Base-by-base conservation (phyloP, 306 rosid species). In the Rosa rugosa region DNA sequence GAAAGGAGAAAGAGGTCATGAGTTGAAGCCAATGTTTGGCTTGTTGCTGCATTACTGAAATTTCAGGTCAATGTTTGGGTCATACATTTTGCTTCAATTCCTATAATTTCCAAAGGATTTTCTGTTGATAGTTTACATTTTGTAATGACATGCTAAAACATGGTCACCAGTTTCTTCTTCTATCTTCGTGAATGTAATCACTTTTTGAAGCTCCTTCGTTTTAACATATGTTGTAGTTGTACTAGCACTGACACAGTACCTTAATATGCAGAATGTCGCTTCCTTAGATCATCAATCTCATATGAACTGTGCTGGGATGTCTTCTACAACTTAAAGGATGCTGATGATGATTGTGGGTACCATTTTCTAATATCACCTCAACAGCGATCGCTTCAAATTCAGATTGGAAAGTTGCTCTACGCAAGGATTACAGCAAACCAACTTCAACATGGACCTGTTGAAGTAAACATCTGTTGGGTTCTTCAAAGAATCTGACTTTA, bases 231-330 rank as follows among this genome's bases (percentile, higher is more conserved):
- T 50, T 50, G 8, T 68, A 50, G 18, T 45, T 45, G 47, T 45
- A 11, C 47, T 49, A 13, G 20, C 14, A 18, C 80, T 54, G 73
- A 76, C 42, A 17, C 67, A 72, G 65, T 76, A 77, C 68, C 73
- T 86, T 53, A 23, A 81, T 17, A n/a, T 80, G 69, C 80, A 20
- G 75, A 34, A 44, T 75, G 75, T 79, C 72, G 68, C 68, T 71
- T 60, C 9, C 11, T 65, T 47, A 36, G 71, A 79, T 75, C 18
- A 14, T 20, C 0, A 59, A 81, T 69, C 82, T 77, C 4, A 18
- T 34, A 67, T 77, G 85, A 79, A 73, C 36, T 23, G 67, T 45
- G 53, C 74, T 59, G 83, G 80, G 81, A 69, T 85, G 72, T 85
- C 80, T 85, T 77, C 71, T 79, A 77, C 47, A 54, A 62, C 36